These are phyloP conservation scores for Crotalaria pallida DNA, from an alignment of 306 rosid species.

Conservation along the genomic window DNA sequence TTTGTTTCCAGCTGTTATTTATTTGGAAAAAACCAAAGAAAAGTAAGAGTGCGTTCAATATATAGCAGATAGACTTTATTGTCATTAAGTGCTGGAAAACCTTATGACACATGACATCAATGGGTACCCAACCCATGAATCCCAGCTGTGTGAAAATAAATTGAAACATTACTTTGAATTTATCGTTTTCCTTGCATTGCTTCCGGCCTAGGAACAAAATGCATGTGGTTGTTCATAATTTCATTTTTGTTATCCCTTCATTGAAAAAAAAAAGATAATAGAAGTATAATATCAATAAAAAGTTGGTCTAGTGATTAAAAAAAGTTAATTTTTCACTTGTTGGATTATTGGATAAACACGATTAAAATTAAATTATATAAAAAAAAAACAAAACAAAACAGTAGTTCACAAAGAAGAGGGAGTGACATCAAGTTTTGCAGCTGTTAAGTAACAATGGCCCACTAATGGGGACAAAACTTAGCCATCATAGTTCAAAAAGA, in stretches of 20 bases:
- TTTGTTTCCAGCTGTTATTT: slow-evolving; percentile 24
- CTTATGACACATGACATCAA: not conserved
- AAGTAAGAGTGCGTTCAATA: slow-evolving; percentile 15
- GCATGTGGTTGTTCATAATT: slow-evolving; percentile 43
- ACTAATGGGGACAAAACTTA: slow-evolving; percentile 14
- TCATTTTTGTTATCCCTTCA: not conserved
- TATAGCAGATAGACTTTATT: slow-evolving; percentile 25
- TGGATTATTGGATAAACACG: no score
- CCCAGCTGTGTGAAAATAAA: slow-evolving; percentile 20
- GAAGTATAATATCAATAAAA: no score
- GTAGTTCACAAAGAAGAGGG: slow-evolving; percentile 2
- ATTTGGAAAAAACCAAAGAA: slow-evolving; percentile 19
- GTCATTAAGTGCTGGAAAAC: slow-evolving; percentile 20
- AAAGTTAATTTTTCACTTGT: no score
- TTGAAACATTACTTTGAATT: not conserved
- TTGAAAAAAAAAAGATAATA: no score
- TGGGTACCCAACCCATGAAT: slow-evolving; percentile 6
- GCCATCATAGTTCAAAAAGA: not conserved
- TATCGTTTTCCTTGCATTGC: slow-evolving; percentile 43
- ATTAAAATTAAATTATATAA: no score
- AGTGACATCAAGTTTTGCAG: slow-evolving; percentile 17
- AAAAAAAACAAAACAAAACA: no score
- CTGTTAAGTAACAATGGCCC: slow-evolving; percentile 15
- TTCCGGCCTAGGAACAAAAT: slow-evolving; percentile 49
- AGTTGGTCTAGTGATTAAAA: no score